phyloP scores from a whole-genome alignment of 2,329 filamentous ascomycete species.

The Stagonosporopsis cucurbitacearum region DNA sequence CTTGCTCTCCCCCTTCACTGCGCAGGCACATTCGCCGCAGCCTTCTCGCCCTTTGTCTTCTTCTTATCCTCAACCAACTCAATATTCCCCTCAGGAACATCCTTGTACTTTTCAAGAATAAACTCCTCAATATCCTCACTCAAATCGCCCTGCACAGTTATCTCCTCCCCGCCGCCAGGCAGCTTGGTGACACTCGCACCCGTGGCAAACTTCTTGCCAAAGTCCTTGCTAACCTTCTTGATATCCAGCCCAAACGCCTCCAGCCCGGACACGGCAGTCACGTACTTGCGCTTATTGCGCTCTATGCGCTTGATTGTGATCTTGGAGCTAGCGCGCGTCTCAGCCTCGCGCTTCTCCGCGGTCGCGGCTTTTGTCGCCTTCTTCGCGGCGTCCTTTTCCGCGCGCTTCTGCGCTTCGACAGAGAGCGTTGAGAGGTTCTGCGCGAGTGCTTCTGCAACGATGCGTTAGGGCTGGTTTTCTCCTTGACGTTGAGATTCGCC shows the following conservation, averaged over 20 bases:
- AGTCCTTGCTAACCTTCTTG: constrained; percentile 95
- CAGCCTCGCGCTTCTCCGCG: constrained; percentile 80
- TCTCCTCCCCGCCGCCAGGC: constrained; percentile 86
- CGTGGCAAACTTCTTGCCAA: constrained; percentile 98
- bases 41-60: constrained; percentile 67
- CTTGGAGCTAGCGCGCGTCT: constrained; percentile 81
- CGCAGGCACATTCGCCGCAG: constrained; percentile 17
- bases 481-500: too few relatives aligned
- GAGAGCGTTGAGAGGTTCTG: constrained; percentile 86
- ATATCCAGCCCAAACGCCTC: constrained; percentile 90
- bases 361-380: constrained; percentile 94
- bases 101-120: constrained; percentile 83
- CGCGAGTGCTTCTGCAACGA: constrained; percentile 66
- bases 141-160: constrained; percentile 96
- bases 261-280: constrained; percentile 88
- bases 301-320: constrained; percentile 96
- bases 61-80: constrained; percentile 96
- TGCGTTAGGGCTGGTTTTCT: background rate
- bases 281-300: constrained; percentile 96
- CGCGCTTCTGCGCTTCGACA: constrained; percentile 90
- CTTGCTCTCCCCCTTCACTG: constrained; percentile 10
- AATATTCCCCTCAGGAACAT: constrained; percentile 93
- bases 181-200: constrained; percentile 91
- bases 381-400: constrained; percentile 94
- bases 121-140: constrained; percentile 95